Percentiles rank a stretch among this genome's conserved stretches.
Evolutionary conservation across 208 protist genomes (phyloP).

Genomic region (Borovskyia barvae): DNA sequence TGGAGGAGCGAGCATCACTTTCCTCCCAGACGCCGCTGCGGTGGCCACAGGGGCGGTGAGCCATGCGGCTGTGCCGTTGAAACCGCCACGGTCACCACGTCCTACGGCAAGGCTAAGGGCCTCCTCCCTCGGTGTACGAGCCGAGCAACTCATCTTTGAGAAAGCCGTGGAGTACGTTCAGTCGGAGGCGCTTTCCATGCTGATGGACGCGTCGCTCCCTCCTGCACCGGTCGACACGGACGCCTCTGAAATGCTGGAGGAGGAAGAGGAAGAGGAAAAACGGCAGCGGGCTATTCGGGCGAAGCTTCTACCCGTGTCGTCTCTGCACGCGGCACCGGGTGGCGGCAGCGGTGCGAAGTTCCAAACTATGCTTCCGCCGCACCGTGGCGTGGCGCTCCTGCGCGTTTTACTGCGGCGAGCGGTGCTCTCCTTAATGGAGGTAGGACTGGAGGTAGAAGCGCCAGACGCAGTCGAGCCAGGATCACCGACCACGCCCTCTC

Average conservation of each 20-base stretch:
- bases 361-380: conserved; percentile 7
- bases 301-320: background rate
- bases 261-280: conserved; percentile 10
- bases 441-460: conserved; percentile 14
- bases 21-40: conserved; percentile 6
- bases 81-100: background rate
- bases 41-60: background rate
- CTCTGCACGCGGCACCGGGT: background rate
- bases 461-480: background rate
- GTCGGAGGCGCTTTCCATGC: conserved; percentile 18
- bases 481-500: background rate
- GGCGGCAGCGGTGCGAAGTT: too few species aligned
- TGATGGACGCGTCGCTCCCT: conserved; percentile 3
- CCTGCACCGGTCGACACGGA: background rate
- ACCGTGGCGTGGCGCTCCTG: conserved; percentile 39
- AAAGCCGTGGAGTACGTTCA: conserved; percentile 24
- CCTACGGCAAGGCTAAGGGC: background rate
- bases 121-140: conserved; percentile 14
- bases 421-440: conserved; percentile 25
- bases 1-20: conserved; percentile 3
- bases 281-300: background rate
- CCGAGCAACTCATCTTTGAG: conserved; percentile 26
- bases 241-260: conserved; percentile 14
- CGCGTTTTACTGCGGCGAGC: conserved; percentile 53
- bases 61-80: background rate